phyloP scores from a whole-genome alignment of 768 basidiomycete species.

The Boletus speciosus region DNA sequence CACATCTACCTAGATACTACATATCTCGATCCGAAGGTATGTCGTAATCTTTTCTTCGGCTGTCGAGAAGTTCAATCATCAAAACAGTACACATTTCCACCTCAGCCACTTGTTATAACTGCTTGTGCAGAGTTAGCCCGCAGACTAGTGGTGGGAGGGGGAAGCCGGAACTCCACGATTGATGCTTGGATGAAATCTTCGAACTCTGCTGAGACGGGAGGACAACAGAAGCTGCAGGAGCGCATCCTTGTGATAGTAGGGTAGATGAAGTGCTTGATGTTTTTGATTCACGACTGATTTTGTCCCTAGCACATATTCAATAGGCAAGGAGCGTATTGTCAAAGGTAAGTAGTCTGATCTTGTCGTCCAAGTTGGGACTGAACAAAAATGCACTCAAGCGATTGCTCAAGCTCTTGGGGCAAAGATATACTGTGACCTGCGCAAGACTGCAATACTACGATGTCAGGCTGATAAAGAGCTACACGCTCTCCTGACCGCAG shows the following conservation, averaged over 20 bases:
- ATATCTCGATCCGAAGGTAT: constrained; percentile 82
- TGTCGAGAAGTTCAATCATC: constrained; percentile 1
- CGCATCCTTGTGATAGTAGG: constrained; percentile 66
- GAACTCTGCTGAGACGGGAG: constrained; percentile 20
- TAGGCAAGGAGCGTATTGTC: constrained; percentile 96
- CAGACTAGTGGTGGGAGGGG: constrained; percentile 47
- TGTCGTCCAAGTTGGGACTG: not conserved
- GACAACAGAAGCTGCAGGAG: constrained; percentile 37
- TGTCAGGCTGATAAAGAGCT: constrained; percentile 86
- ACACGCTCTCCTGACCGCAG: constrained; percentile 66
- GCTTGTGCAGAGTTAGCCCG: constrained; percentile 86
- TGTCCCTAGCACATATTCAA: constrained; percentile 80
- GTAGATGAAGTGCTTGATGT: constrained; percentile 36
- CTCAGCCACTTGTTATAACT: constrained; percentile 89
- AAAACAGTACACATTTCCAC: constrained; percentile 84
- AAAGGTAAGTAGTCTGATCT: constrained; percentile 56
- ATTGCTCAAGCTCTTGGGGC: constrained; percentile 77
- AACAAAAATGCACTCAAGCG: constrained; percentile 43
- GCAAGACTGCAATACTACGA: constrained; percentile 77
- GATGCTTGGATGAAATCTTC: constrained; percentile 47
- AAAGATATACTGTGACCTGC: constrained; percentile 85
- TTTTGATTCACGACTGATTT: not conserved
- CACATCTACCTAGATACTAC: constrained; percentile 95
- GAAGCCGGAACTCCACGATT: constrained; percentile 38
- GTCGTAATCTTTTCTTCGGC: not conserved